Evolutionary conservation across 2,329 filamentous ascomycete species (phyloP).

Genomic region (Colletotrichum truncatum): DNA sequence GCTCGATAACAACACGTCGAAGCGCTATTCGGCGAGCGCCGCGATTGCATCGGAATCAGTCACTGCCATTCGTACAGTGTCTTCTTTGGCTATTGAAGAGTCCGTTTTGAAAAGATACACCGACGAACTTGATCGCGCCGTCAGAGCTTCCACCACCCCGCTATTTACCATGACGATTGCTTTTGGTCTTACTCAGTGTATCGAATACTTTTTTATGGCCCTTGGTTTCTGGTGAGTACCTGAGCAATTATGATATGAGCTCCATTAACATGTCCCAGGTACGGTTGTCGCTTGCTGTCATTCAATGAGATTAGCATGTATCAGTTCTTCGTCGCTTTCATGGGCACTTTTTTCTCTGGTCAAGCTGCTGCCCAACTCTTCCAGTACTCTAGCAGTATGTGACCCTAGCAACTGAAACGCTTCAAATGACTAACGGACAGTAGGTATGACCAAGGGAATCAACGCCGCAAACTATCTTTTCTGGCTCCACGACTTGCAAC

Average conservation of each 20-base stretch:
- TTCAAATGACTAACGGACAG: slow-evolving; percentile 7
- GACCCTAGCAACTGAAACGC: background rate
- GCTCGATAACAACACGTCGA: slow-evolving; percentile 46
- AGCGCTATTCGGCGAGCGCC: slow-evolving; percentile 46
- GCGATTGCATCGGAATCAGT: slow-evolving; percentile 54
- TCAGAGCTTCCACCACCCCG: slow-evolving; percentile 40
- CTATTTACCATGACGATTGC: slow-evolving; percentile 45
- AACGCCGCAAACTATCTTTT: slow-evolving; percentile 60
- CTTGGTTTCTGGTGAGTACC: slow-evolving; percentile 48
- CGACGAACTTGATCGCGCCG: slow-evolving; percentile 40
- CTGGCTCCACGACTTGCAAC: slow-evolving; percentile 54
- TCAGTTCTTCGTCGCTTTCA: slow-evolving; percentile 60
- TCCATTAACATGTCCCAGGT: slow-evolving; percentile 32
- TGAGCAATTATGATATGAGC: background rate
- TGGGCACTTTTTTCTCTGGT: slow-evolving; percentile 57
- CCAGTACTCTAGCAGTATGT: slow-evolving; percentile 55
- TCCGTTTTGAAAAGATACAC: slow-evolving; percentile 41
- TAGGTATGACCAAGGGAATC: slow-evolving; percentile 59
- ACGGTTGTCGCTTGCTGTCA: slow-evolving; percentile 47
- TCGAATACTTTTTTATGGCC: slow-evolving; percentile 49
- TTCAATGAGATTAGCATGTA: slow-evolving; percentile 48
- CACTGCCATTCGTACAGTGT: slow-evolving; percentile 50
- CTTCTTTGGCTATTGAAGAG: slow-evolving; percentile 51
- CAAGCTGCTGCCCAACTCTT: slow-evolving; percentile 52
- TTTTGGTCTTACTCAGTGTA: slow-evolving; percentile 47